Conservation (phyloP, 345 rosid genomes). For the Rhodomyrtus tomentosa region DNA sequence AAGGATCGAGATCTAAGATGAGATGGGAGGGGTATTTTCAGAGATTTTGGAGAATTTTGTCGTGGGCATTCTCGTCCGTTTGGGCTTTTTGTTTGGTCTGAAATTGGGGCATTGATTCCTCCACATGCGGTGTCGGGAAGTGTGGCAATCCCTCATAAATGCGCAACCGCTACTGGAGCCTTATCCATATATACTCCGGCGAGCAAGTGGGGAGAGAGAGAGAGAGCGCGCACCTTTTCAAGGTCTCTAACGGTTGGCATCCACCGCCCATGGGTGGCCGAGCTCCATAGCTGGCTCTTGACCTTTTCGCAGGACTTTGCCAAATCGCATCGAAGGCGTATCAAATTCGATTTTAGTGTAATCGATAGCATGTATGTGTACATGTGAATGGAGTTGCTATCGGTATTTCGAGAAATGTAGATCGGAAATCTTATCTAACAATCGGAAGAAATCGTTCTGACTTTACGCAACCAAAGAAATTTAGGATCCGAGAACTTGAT, state of each 20-base stretch:
- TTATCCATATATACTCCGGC: no score
- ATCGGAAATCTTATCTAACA: no score
- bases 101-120: not conserved
- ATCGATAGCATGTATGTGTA: no score
- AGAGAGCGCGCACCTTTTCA: not conserved
- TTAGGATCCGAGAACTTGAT: no score
- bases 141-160: not conserved
- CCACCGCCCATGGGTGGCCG: not conserved
- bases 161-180: not conserved
- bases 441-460: no score
- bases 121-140: not conserved
- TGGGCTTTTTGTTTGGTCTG: not conserved
- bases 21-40: not conserved
- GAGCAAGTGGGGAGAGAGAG: not conserved
- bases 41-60: not conserved
- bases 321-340: no score
- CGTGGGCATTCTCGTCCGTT: not conserved
- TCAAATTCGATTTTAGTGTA: no score
- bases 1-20: not conserved
- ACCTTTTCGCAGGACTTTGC: no score
- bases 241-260: not conserved
- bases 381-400: no score
- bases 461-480: no score
- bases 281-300: not conserved
- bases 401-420: no score